Evolutionary conservation across 108 stramenopile species (phyloP), one percentile per base, ranked within the genome.

Genomic region (Cyclostephanos invisitatus): DNA sequence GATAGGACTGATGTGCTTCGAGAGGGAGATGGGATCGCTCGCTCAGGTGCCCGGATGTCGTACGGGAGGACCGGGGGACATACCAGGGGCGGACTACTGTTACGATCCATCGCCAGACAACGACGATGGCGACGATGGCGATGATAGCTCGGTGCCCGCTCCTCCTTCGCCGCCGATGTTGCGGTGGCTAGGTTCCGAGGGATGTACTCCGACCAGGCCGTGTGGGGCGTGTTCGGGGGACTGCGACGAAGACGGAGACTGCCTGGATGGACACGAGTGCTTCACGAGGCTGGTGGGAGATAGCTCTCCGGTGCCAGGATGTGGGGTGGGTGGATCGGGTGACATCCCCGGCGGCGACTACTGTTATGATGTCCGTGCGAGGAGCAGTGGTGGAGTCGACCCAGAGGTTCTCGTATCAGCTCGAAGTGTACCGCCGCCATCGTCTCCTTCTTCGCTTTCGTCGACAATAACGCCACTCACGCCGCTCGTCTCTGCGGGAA

Each of bases 261-360:
- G 78, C 42, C 28, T 68, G 47, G 35, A 55, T 24, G 35, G 59
- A 5, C 35, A 67, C 7, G 17, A n/a, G 44, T 79, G 78, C 46
- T 72, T 72, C 38, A 58, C 64, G 40, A 46, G 78, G 25, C 47
- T 49, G 28, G 59, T 56, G 36, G 71, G 71, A 0, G 71, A 73
- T 28, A 40, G 20, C 9, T 63, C 58, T 0, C 72, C 49, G 46
- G 50, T 79, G 9, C 78, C 78, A 32, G 78, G 78, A 24, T 79
- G 78, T 28, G 60, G 44, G 29, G 66, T 68, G 29, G 78, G 78
- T 20, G 78, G 78, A 29, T 56, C 63, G 60, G 71, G 71, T n/a
- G 71, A 79, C 18, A 53, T 79, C 27, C 78, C 78, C 7, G 78
- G 78, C 35, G 78, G 78, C 62, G 78, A 79, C 36, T 79, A 72